Base-by-base conservation (phyloP, 2,329 filamentous ascomycete genomes). In the Clathrospora elynae region DNA sequence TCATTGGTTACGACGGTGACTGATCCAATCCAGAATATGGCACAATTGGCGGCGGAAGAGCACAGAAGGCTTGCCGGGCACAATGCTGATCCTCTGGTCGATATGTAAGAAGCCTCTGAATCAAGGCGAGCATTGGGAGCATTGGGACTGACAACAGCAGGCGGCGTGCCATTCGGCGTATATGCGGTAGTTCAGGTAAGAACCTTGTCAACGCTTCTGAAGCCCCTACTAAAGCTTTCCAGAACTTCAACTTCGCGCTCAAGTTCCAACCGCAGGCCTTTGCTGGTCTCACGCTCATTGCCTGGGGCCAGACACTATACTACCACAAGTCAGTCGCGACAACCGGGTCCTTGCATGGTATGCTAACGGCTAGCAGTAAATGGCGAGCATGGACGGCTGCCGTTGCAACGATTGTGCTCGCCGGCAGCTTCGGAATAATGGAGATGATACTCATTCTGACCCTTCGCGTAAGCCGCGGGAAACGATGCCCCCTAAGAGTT, bases 81-180 rank as follows among this genome's bases (percentile, higher is more conserved):
- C 67, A 13, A 85, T 85, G 82, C 78, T 85, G 72, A 79, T 85
- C 49, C 64, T 85, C 1, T 86, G 82, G 82, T 81, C 78, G n/a
- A 59, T 75, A 20, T 81, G 80, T 76, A 62, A 51, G 38, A 34
- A 33, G 13, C 28, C 12, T 33, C 24, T 9, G n/a, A 5, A 3
- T 28, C 14, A 11, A 11, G 9, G 11, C 14, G 5, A n/a, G 4
- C 7, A 4, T 5, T 20, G 5, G 4, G 13, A 18, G 5, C 11
- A 19, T 9, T 19, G 11, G 22, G 19, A 20, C 45, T 51, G 14
- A 51, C 31, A n/a, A 22, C 11, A 20, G 10, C 36, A 67, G 66
- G 64, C 12, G 64, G 62, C 14, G 72, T 78, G 18, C 77, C 77
- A 2, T 78, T 79, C 57, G 77, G 78, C 12, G 73, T 75, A 13